A percentile compares a stretch with the other conserved stretches of the same genome.
phyloP scores from a whole-genome alignment of 176 grass and related monocot genomes.

The Ampelocalamus luodianensis region DNA sequence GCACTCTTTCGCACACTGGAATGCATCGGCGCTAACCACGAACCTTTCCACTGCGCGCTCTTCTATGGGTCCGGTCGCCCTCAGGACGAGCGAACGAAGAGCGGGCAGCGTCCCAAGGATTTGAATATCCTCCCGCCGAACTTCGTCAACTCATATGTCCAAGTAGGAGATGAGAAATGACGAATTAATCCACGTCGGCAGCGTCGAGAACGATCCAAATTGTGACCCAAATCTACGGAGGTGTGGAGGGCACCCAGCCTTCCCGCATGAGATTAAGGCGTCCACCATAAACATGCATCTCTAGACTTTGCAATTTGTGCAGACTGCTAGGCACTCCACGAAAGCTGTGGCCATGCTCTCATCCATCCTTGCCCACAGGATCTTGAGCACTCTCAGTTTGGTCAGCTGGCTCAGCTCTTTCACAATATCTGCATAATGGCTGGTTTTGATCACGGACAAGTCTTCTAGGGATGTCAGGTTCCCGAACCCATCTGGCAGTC shows the following conservation, averaged over 20 bases:
- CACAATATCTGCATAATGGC: no score
- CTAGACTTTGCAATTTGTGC: neutral
- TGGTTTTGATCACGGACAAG: no score
- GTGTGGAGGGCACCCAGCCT: neutral
- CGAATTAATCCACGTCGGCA: neutral
- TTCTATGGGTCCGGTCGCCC: fast-evolving
- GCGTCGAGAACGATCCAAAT: fast-evolving
- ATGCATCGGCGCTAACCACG: neutral
- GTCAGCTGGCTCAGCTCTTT: no score
- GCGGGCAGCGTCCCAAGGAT: neutral
- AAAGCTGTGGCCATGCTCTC: no score
- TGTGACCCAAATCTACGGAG: fast-evolving
- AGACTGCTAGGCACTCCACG: neutral
- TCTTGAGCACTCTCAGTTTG: no score
- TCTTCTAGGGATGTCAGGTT: no score
- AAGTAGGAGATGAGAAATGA: neutral
- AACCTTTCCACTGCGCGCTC: neutral
- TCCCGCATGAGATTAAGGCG: fast-evolving
- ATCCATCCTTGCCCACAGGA: no score
- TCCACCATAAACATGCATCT: fast-evolving
- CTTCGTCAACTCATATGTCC: fast-evolving
- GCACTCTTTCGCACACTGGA: neutral
- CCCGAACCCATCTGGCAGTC: no score
- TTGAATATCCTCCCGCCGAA: neutral
- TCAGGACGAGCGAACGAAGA: neutral